Evolutionary conservation across 768 basidiomycete species (phyloP).

Genomic region (Auriscalpium orientale): DNA sequence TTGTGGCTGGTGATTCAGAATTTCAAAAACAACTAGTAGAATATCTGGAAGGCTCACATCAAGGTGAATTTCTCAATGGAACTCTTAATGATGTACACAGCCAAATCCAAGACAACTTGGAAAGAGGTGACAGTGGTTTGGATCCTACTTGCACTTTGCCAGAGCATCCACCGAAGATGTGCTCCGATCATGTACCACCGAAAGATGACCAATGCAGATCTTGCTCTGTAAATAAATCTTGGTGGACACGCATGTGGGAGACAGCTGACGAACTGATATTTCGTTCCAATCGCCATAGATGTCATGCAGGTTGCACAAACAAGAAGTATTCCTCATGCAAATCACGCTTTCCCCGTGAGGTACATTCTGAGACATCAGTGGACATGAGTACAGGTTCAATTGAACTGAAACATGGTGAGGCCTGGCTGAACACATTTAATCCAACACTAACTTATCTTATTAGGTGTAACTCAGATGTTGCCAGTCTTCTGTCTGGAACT

Average conservation of each 20-base stretch:
- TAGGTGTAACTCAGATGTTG: slow-evolving; percentile 33
- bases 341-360: slow-evolving; percentile 28
- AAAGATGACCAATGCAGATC: too few relatives aligned
- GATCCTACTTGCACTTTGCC: too few relatives aligned
- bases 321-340: slow-evolving; percentile 23
- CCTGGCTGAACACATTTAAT: slow-evolving; percentile 30
- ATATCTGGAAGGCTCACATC: slow-evolving; percentile 11
- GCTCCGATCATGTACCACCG: too few relatives aligned
- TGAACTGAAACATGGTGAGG: slow-evolving; percentile 25
- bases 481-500: slow-evolving; percentile 32
- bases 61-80: slow-evolving; percentile 5
- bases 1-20: slow-evolving; percentile 5
- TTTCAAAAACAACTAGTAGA: slow-evolving; percentile 7
- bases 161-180: too few relatives aligned
- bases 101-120: not conserved
- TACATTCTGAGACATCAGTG: slow-evolving; percentile 18
- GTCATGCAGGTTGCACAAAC: slow-evolving; percentile 23
- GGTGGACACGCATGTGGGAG: not conserved
- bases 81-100: not conserved
- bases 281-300: slow-evolving; percentile 2
- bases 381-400: slow-evolving; percentile 23
- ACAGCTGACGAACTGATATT: slow-evolving; percentile 6
- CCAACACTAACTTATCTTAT: slow-evolving; percentile 26
- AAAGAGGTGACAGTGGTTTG: too few relatives aligned
- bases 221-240: too few relatives aligned